phyloP scores from a whole-genome alignment of 2,329 filamentous ascomycete species.

The Hortaea werneckii region DNA sequence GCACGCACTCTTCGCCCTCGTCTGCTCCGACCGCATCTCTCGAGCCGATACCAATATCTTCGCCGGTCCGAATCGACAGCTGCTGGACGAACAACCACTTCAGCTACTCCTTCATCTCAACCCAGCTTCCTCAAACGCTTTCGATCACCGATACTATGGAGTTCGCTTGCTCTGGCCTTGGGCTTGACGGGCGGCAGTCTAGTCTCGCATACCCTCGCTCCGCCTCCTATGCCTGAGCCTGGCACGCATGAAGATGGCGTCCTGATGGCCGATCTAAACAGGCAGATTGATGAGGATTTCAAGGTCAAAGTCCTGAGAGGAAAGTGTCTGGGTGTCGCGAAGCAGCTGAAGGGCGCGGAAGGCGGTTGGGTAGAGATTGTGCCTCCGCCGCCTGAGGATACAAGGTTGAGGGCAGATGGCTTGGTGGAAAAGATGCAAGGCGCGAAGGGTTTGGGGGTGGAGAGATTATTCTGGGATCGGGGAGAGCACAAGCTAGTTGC shows the following conservation, averaged over 20 bases:
- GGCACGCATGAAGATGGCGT: slow-evolving; percentile 34
- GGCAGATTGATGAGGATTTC: slow-evolving; percentile 37
- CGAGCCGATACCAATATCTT: slow-evolving; percentile 15
- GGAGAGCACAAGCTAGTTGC: slow-evolving; percentile 48
- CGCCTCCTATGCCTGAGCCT: slow-evolving; percentile 32
- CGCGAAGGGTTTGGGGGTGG: slow-evolving; percentile 33
- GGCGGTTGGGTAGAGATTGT: slow-evolving; percentile 25
- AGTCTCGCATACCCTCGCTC: slow-evolving; percentile 33
- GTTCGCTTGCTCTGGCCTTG: slow-evolving; percentile 30
- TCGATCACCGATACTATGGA: slow-evolving; percentile 14
- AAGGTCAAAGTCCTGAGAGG: slow-evolving; percentile 38
- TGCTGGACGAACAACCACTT: neutral
- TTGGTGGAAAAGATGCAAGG: slow-evolving; percentile 28
- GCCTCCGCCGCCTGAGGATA: slow-evolving; percentile 6
- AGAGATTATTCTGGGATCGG: slow-evolving; percentile 56
- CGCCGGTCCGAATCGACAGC: slow-evolving; percentile 2
- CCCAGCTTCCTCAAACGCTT: slow-evolving; percentile 9
- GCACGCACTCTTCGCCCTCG: slow-evolving; percentile 2
- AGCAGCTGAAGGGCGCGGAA: slow-evolving; percentile 20
- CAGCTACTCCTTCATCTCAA: slow-evolving; percentile 3
- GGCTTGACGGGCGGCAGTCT: slow-evolving; percentile 33
- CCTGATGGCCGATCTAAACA: slow-evolving; percentile 32
- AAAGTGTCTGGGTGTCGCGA: slow-evolving; percentile 31
- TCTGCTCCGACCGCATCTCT: slow-evolving; percentile 15
- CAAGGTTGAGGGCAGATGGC: slow-evolving; percentile 4